Evolutionary conservation across 495 filamentous ascomycete species (phyloP).

Genomic region (Melanomma pulvis-pyrius): DNA sequence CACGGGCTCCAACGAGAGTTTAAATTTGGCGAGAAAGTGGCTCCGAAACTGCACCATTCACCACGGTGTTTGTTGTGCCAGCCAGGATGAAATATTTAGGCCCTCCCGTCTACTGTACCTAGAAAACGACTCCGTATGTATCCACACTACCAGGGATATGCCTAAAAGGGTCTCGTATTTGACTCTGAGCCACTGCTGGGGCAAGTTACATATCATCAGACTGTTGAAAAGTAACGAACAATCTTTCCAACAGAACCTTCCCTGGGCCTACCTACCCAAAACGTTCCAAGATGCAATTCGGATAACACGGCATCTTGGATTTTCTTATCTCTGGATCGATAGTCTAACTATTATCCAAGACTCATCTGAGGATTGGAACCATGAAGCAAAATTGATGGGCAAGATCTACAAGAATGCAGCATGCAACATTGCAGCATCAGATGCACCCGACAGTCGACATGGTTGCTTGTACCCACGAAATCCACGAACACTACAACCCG

Average conservation of each 20-base stretch:
- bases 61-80: no score
- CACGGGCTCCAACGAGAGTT: no score
- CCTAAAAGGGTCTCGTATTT: constrained; percentile 19
- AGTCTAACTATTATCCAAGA: constrained; percentile 34
- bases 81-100: no score
- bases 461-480: no score
- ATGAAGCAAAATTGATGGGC: constrained; percentile 15
- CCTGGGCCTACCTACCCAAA: constrained; percentile 7
- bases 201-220: background rate
- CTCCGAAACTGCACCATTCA: no score
- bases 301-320: constrained; percentile 19
- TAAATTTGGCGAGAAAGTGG: no score
- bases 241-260: constrained; percentile 6
- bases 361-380: constrained; percentile 14
- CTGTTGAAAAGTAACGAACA: background rate
- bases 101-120: no score
- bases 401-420: constrained; percentile 16
- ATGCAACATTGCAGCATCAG: constrained; percentile 13
- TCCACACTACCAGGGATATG: no score
- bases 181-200: constrained; percentile 28
- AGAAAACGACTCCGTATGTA: no score
- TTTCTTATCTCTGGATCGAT: constrained; percentile 33
- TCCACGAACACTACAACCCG: no score
- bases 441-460: no score
- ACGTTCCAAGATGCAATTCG: constrained; percentile 26